These are phyloP conservation scores for Globisporangium rhizosaccharum DNA, from an alignment of 352 stramenopile species.

Conservation along the genomic window DNA sequence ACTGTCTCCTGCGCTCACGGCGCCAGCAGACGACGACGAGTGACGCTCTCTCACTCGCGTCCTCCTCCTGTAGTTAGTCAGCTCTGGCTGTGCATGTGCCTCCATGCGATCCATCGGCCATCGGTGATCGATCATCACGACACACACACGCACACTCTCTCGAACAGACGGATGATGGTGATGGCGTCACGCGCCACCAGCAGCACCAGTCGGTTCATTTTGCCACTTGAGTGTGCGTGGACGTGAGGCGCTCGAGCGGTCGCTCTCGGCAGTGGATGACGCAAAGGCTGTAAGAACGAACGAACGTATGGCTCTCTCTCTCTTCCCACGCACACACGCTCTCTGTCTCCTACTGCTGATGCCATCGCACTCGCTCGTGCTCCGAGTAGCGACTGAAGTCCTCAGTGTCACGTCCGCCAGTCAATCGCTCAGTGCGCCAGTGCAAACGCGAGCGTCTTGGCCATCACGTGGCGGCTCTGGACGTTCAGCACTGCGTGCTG, in stretches of 20 bases:
- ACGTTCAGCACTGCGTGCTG: conserved; percentile 34
- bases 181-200: too few species aligned
- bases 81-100: conserved; percentile 4
- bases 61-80: conserved; percentile 3
- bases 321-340: not conserved
- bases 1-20: conserved; percentile 55
- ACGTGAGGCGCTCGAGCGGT: too few species aligned
- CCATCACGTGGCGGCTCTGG: conserved; percentile 52
- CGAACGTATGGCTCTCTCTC: not conserved
- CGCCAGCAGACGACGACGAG: conserved; percentile 43
- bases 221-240: not conserved
- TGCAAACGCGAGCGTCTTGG: conserved; percentile 74
- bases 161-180: too few species aligned
- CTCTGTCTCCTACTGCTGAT: not conserved
- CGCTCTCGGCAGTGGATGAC: not conserved
- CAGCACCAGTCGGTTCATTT: not conserved
- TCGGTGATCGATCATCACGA: not conserved
- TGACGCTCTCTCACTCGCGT: conserved; percentile 2
- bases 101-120: not conserved
- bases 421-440: conserved; percentile 7
- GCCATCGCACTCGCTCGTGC: too few species aligned
- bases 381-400: not conserved
- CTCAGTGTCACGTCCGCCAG: not conserved
- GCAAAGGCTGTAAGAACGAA: not conserved
- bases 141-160: too few species aligned